Base-by-base conservation (phyloP, 352 stramenopile species). In the Phytophthora boehmeriae region DNA sequence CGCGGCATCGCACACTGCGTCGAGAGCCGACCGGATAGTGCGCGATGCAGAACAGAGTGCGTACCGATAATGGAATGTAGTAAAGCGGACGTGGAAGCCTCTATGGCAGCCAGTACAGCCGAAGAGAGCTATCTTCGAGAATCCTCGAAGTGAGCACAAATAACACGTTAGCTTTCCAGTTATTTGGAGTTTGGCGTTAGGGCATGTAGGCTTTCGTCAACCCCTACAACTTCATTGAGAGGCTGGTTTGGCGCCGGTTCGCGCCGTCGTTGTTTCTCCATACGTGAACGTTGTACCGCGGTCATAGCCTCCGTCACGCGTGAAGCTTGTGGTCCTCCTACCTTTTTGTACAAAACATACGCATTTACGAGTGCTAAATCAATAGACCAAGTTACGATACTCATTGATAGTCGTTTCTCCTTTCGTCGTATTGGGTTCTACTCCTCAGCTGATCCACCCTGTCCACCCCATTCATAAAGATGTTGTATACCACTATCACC, bases 11-110 rank as follows among this genome's bases (percentile, higher is more conserved):
- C 17, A 47, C 41, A 47, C 41, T 23, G n/a, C 41, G n/a, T 47
- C 41, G 4, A 47, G 4, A 9, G 41, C 41, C 5, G 17, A 28
- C 5, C 20, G 3, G 20, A 28, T 19, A 1, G 16, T 28, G 41
- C 5, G n/a, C 8, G n/a, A 47, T 16, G n/a, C 13, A 4, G 41
- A 47, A 16, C 8, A 13, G 14, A 47, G 20, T 4, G 4, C n/a
- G 19, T 47, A 5, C 19, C 19, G 16, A 28, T 30, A 27, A 16
- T 47, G 38, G 28, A 47, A 47, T 28, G 20, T 19, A 28, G 17
- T 28, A 14, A 47, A 47, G 41, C 41, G 17, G 8, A 47, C 20
- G 41, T 47, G 41, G 20, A 47, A 47, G 20, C 41, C 41, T 30
- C 41, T 16, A 16, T 47, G n/a, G 41, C 41, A 47, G 17, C 20